Base-by-base conservation (phyloP, 352 stramenopile genomes). In the Globisporangium echinulatum region DNA sequence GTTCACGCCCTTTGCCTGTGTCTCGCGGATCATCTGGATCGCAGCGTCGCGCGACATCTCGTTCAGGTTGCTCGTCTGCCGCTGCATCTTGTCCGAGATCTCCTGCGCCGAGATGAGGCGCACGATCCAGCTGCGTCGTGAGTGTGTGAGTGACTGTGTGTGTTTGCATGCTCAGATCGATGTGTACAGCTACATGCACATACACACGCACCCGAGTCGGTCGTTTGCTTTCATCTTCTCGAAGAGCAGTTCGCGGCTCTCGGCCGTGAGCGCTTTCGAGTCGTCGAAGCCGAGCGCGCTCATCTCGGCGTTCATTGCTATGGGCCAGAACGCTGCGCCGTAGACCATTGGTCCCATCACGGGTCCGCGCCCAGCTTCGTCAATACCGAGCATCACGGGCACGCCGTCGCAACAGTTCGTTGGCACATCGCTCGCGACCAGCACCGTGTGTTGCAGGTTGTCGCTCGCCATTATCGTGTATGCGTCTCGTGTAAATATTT, bases 341-440 rank as follows among this genome's bases (percentile, higher is more conserved):
- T 98, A 98, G 4, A 97, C 91, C 93, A 98, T 98, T 10, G 94
- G 92, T 13, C 96, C 96, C 59, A 98, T 86, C 5, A 98, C 93
- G 0, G 88, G 92, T 13, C 96, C 96, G 39, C 96, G 79, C 1
- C 96, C 96, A 3, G 96, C 96, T 58, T 98, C 96, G 50, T 98
- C 96, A 58, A 98, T 98, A 48, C 94, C 96, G 15, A 98, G 67
- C 70, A 96, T 96, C 50, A 96, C 89, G 0, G 86, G 74, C 37
- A 78, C 70, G 6, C 74, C 80, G 54, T 81, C 58, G n/a, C 87
- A 64, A 56, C 85, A 94, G 56, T 54, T 74, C 33, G 58, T 37
- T 1, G 86, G 87, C 42, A 82, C 78, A 19, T 82, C 74, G 63
- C 79, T 91, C 36, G 67, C 76, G 36, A 89, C 64, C 67, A 93